A percentile compares a stretch with the other conserved stretches of the same genome.
Conservation (phyloP, 23 red algal genomes). For the Agarophyton chilense region DNA sequence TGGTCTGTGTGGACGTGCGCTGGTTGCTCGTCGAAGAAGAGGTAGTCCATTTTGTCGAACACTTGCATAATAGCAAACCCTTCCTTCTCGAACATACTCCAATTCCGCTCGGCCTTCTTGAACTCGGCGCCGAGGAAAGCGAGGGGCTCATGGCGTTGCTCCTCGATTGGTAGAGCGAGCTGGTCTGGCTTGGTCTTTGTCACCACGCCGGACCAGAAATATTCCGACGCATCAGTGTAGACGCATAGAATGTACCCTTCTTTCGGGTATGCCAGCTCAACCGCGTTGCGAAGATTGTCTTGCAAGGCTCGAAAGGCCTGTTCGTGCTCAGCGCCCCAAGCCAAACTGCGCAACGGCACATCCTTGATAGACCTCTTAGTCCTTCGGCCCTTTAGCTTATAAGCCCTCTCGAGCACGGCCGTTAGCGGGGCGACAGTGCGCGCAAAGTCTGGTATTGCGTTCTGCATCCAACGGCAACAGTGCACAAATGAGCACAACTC, state of each 20-base stretch:
- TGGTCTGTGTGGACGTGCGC: conserved; percentile 25
- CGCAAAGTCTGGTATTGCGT: conserved; percentile 19
- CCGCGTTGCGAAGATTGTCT: conserved; percentile 7
- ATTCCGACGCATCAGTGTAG: conserved; percentile 52
- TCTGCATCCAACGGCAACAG: conserved; percentile 30
- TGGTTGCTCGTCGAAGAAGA: not conserved
- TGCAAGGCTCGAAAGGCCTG: not conserved
- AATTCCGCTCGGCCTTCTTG: not conserved
- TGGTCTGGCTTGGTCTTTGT: not conserved
- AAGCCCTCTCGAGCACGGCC: conserved; percentile 51
- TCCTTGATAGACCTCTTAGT: not conserved
- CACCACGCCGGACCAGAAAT: conserved; percentile 35
- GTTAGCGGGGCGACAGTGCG: not conserved
- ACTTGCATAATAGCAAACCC: conserved; percentile 17
- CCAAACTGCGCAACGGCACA: not conserved
- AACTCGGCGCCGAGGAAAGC: conserved; percentile 22
- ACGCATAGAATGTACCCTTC: not conserved
- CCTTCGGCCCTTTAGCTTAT: not conserved
- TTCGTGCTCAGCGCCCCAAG: conserved; percentile 22
- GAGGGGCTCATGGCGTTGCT: conserved; percentile 17
- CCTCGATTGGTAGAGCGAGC: not conserved
- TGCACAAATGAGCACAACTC: conserved; percentile 37
- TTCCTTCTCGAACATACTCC: conserved; percentile 59
- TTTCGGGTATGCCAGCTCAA: not conserved
- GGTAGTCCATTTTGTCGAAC: conserved; percentile 35